These are phyloP conservation scores for Spizellomyces sp. DNA, from an alignment of 192 early-diverging fungal species.

Conservation along the genomic window DNA sequence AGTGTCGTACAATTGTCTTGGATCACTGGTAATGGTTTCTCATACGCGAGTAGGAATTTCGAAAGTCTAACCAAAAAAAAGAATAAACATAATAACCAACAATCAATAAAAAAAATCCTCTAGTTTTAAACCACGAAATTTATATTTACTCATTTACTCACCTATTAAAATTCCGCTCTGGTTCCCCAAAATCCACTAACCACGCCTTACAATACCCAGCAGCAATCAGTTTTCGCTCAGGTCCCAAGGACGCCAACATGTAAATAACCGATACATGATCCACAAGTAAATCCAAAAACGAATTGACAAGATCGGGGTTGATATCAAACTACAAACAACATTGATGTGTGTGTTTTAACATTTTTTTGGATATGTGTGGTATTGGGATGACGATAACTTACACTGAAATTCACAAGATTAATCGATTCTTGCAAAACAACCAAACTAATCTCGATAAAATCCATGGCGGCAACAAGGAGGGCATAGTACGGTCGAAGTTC, in stretches of 20 bases:
- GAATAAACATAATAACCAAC: not conserved
- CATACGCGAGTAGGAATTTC: constrained; percentile 23
- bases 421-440: constrained; percentile 18
- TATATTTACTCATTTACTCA: no score
- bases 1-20: constrained; percentile 21
- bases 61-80: constrained; percentile 16
- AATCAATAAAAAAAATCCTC: not conserved
- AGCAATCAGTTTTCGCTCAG: constrained; percentile 31
- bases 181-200: constrained; percentile 4
- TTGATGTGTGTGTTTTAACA: not conserved
- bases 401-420: constrained; percentile 29
- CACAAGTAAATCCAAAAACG: constrained; percentile 30
- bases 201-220: constrained; percentile 28
- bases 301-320: constrained; percentile 33
- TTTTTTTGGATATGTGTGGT: not conserved
- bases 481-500: constrained; percentile 35
- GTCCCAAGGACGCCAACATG: constrained; percentile 5
- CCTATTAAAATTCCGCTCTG: constrained; percentile 5
- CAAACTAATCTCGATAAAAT: constrained; percentile 22
- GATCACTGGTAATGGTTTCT: constrained; percentile 28
- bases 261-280: constrained; percentile 26
- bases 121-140: no score
- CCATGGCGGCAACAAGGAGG: constrained; percentile 23
- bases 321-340: constrained; percentile 23
- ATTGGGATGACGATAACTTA: constrained; percentile 8